Evolutionary conservation across 371 early-diverging fungal genomes (phyloP).

Genomic region (Rhizopus arrhizus): DNA sequence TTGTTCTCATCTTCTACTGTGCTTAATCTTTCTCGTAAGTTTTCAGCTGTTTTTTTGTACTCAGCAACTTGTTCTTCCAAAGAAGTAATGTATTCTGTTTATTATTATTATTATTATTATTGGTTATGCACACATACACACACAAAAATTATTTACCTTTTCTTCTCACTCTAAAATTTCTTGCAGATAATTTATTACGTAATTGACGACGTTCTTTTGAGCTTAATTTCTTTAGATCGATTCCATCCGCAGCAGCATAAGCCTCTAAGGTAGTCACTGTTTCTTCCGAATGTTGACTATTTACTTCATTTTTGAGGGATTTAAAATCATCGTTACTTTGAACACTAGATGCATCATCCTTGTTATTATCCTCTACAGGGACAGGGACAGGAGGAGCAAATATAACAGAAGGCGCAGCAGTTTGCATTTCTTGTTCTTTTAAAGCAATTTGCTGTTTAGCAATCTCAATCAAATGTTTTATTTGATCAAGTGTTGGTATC

Average conservation of each 20-base stretch:
- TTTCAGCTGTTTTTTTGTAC: constrained; percentile 62
- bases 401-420: constrained; percentile 29
- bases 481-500: constrained; percentile 48
- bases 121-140: background rate
- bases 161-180: constrained; percentile 85
- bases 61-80: constrained; percentile 78
- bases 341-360: background rate
- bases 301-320: background rate
- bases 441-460: constrained; percentile 47
- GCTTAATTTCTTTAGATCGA: constrained; percentile 61
- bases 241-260: constrained; percentile 39
- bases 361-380: background rate
- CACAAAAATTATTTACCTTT: constrained; percentile 64
- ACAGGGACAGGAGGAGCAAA: constrained; percentile 20
- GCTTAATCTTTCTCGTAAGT: constrained; percentile 46
- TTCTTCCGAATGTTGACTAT: constrained; percentile 9
- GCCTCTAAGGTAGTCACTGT: constrained; percentile 26
- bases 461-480: constrained; percentile 48
- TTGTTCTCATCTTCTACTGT: constrained; percentile 62
- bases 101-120: constrained; percentile 1
- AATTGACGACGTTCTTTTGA: constrained; percentile 87
- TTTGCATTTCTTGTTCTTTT: constrained; percentile 27
- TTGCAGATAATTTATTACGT: constrained; percentile 86
- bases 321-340: too few relatives aligned
- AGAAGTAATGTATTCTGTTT: constrained; percentile 73